Conservation (phyloP, 306 rosid species). For the Clitoria ternatea region DNA sequence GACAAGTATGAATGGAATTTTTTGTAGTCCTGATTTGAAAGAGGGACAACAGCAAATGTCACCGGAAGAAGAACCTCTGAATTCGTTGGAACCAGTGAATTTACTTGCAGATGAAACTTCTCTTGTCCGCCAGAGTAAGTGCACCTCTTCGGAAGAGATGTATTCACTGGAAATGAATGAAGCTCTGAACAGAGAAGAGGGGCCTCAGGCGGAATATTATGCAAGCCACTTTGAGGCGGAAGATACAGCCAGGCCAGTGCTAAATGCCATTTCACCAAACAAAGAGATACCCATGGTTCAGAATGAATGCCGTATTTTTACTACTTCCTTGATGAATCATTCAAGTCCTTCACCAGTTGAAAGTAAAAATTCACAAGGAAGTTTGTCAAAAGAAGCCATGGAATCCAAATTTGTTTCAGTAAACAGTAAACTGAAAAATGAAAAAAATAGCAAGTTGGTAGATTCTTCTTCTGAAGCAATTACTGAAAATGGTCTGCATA, state of each 20-base stretch:
- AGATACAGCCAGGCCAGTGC: constrained; percentile 1
- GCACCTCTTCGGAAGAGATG: constrained; percentile 20
- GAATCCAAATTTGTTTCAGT: constrained; percentile 21
- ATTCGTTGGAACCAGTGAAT: constrained; percentile 24
- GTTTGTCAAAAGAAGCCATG: constrained; percentile 24
- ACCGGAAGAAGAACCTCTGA: constrained; percentile 23
- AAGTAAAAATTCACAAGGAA: constrained; percentile 25
- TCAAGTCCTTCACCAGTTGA: constrained; percentile 22
- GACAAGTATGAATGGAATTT: constrained; percentile 31
- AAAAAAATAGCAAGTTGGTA: constrained; percentile 9
- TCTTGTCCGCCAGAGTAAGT: constrained; percentile 24
- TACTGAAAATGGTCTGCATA: constrained; percentile 24
- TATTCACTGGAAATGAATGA: constrained; percentile 25
- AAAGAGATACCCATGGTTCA: constrained; percentile 28
- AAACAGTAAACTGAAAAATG: constrained; percentile 14
- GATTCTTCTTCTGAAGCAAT: constrained; percentile 32
- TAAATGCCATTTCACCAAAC: constrained; percentile 14
- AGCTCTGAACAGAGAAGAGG: constrained; percentile 26
- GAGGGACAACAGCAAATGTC: constrained; percentile 23
- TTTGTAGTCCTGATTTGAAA: constrained; percentile 30
- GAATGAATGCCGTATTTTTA: constrained; percentile 18
- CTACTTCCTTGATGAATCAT: constrained; percentile 28
- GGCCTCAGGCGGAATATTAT: constrained; percentile 8
- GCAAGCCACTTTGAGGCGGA: constrained; percentile 25
- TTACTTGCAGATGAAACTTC: constrained; percentile 24